Evolutionary conservation across 2,329 filamentous ascomycete genomes (phyloP).

Genomic region (Cryphonectria nitschkei): DNA sequence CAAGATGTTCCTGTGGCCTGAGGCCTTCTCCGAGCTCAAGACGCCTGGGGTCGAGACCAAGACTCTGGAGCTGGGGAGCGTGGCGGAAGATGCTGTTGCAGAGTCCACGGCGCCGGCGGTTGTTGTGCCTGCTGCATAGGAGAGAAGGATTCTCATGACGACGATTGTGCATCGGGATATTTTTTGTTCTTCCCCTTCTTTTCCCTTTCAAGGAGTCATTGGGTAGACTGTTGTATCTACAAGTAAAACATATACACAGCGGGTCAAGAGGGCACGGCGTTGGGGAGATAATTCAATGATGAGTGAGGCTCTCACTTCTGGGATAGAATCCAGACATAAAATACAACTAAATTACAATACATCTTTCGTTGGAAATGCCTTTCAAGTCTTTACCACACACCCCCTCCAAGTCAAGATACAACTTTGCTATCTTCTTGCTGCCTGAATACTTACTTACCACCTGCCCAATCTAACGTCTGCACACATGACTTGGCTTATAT

Average conservation of each 20-base stretch:
- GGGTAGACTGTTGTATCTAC: not conserved
- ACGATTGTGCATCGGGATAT: not conserved
- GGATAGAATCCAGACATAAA: not conserved
- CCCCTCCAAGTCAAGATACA: not conserved
- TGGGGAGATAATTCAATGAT: not conserved
- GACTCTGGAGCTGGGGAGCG: constrained; percentile 16
- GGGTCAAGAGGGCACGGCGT: not conserved
- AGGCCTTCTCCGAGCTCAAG: constrained; percentile 55
- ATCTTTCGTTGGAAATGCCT: not conserved
- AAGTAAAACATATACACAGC: not conserved
- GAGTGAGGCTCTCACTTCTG: not conserved
- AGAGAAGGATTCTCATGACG: no score
- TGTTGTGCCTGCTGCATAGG: constrained; percentile 24
- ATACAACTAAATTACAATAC: not conserved
- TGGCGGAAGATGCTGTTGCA: constrained; percentile 12
- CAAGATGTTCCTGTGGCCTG: constrained; percentile 66
- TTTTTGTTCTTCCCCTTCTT: not conserved
- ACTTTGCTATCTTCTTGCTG: not conserved
- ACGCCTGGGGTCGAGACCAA: constrained; percentile 35
- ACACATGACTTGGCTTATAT: not conserved
- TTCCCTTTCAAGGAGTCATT: not conserved
- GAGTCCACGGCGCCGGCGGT: constrained; percentile 12
- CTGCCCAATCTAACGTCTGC: no score
- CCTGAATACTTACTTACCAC: no score
- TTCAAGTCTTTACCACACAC: not conserved